Base-by-base conservation (phyloP, 1,284 basidiomycete genomes). In the Tausonia pullulans region DNA sequence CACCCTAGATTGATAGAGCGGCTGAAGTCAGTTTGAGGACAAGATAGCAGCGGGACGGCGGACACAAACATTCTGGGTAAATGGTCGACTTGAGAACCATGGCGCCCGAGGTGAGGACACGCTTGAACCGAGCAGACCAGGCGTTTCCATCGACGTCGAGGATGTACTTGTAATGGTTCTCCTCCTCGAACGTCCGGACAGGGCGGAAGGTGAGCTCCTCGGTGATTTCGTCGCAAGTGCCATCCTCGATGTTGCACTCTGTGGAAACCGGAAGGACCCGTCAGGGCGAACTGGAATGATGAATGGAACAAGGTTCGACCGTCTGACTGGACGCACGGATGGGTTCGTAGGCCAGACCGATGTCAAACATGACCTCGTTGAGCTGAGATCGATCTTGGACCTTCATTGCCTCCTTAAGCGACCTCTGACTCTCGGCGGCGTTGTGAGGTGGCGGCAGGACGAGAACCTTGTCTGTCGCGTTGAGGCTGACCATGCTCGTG, bases 171-270 rank as follows among this genome's bases (percentile, higher is more conserved):
- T 46, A 58, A 45, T 55, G 54, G 49, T 58, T 60, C 48, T 62
- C 64, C 13, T 62, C 45, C 9, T 44, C 50, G 11, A 54, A 54
- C 5, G 52, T 54, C 52, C 16, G 9, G 16, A 54, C 16, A n/a
- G 13, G 9, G 7, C 14, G 46, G 5, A 5, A 44, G 14, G 49
- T 8, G 3, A 59, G 46, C 40, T 27, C 58, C 14, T 49, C 61
- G 5, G 10, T 3, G 13, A 62, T 62, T 3, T 49, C 61, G 39
- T 58, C 59, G 45, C 66, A 67, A n/a, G 66, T 64, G 43, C 66
- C 66, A 43, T 67, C 66, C 13, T 45, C 56, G 27, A 27, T 48
- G 41, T 62, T 46, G 52, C 66, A 67, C 45, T 62, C 65, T 67
- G 58, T 14, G 40, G 5, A 43, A 44, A 27, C 27, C 27, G 27